These are phyloP conservation scores for Fraxinus paxiana DNA, from an alignment of 305 asterid species.

Conservation along the genomic window DNA sequence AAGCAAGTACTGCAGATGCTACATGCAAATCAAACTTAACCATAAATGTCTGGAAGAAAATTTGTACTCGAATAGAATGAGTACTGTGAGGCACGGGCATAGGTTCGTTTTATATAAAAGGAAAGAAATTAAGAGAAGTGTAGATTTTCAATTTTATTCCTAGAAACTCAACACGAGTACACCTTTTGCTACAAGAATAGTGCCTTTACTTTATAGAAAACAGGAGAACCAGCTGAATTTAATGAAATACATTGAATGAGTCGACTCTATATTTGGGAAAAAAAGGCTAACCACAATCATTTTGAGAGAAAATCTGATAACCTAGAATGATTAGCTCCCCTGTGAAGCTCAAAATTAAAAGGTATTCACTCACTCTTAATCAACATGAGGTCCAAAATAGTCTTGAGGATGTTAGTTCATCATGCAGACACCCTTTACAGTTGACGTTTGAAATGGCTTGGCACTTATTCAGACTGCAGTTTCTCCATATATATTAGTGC, in stretches of 20 bases:
- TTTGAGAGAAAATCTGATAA: not conserved
- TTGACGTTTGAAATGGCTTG: not conserved
- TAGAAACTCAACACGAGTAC: not conserved
- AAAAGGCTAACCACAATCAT: not conserved
- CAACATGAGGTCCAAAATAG: not conserved
- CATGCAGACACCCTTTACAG: not conserved
- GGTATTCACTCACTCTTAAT: conserved; percentile 1
- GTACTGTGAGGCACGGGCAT: not conserved
- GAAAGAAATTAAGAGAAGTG: not conserved
- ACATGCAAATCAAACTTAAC: not conserved
- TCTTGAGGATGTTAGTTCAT: not conserved
- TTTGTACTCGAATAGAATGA: not conserved
- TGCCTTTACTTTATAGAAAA: not conserved
- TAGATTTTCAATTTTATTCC: conserved; percentile 24
- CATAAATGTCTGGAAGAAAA: not conserved
- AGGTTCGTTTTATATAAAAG: not conserved
- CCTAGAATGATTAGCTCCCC: not conserved
- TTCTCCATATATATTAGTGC: not conserved
- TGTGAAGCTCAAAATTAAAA: not conserved
- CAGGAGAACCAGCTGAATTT: not conserved
- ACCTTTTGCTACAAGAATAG: not conserved
- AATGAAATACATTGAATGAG: conserved; percentile 12
- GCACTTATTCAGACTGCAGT: not conserved
- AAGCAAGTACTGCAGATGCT: not conserved
- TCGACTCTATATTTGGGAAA: not conserved